These are phyloP conservation scores for Ophioceras dolichostomum DNA, from an alignment of 2,329 filamentous ascomycete genomes.

Conservation along the genomic window DNA sequence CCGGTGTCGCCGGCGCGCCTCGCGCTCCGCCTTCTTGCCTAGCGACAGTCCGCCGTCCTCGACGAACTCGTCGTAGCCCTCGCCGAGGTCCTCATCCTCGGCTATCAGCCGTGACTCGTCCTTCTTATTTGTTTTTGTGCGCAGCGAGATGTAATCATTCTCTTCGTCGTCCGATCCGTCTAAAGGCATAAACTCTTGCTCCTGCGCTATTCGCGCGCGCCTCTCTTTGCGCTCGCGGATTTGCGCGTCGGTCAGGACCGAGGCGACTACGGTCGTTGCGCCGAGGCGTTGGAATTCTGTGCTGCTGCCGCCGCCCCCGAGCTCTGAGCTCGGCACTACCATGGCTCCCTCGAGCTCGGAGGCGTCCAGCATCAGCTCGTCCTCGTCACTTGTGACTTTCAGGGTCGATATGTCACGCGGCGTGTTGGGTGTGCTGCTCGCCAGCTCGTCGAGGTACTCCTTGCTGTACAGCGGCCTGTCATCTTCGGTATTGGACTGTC, in stretches of 20 bases:
- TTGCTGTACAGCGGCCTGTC: slow-evolving; percentile 72
- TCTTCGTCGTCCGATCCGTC: slow-evolving; percentile 39
- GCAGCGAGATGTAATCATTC: slow-evolving; percentile 17
- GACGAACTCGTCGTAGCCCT: slow-evolving; percentile 87
- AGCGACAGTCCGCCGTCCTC: slow-evolving; percentile 73
- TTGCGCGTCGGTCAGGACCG: slow-evolving; percentile 69
- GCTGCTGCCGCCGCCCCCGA: slow-evolving; percentile 15
- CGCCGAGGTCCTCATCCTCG: slow-evolving; percentile 85
- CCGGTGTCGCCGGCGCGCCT: slow-evolving; percentile 52
- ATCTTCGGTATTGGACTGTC: slow-evolving; percentile 39
- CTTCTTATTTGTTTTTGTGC: slow-evolving; percentile 40
- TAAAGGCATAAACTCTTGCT: slow-evolving; percentile 54
- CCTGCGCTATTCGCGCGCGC: slow-evolving; percentile 63
- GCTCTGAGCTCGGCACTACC: slow-evolving; percentile 42
- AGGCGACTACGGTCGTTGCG: slow-evolving; percentile 6
- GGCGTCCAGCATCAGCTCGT: slow-evolving; percentile 42
- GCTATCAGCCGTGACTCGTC: slow-evolving; percentile 62
- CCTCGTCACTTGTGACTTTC: slow-evolving; percentile 29
- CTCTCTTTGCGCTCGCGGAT: slow-evolving; percentile 87
- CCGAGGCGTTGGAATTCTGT: too few species aligned
- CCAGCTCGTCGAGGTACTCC: slow-evolving; percentile 76
- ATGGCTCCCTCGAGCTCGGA: slow-evolving; percentile 51
- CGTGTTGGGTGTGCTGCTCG: slow-evolving; percentile 73
- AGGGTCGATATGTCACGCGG: slow-evolving; percentile 48
- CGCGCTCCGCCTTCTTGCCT: slow-evolving; percentile 66